phyloP scores from a whole-genome alignment of 2,329 filamentous ascomycete species.

The Clonostachys byssicola region DNA sequence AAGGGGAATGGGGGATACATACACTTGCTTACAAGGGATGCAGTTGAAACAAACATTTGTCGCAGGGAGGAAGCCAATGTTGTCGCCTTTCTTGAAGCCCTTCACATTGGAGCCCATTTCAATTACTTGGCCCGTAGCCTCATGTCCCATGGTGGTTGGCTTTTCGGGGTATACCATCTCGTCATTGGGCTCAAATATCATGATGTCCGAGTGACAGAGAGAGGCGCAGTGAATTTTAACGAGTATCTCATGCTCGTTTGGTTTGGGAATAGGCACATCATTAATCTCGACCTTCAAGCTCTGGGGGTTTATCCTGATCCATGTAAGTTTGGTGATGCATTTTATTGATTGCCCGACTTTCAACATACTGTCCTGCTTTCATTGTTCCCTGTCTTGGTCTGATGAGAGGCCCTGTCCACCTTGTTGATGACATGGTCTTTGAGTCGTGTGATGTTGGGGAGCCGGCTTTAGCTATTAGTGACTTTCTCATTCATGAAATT shows the following conservation, averaged over 20 bases:
- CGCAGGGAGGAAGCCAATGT: slow-evolving; percentile 32
- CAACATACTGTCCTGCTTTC: too few species aligned
- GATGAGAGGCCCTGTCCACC: too few species aligned
- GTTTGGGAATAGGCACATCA: slow-evolving; percentile 7
- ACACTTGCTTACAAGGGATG: slow-evolving; percentile 1
- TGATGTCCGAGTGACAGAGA: slow-evolving; percentile 11
- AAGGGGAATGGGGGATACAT: not conserved
- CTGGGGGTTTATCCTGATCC: slow-evolving; percentile 1
- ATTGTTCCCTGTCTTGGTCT: too few species aligned
- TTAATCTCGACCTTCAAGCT: slow-evolving; percentile 7
- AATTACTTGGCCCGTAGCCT: slow-evolving; percentile 59
- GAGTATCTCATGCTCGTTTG: slow-evolving; percentile 8
- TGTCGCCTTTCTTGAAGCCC: slow-evolving; percentile 45
- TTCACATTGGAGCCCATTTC: slow-evolving; percentile 41
- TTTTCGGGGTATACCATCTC: slow-evolving; percentile 10
- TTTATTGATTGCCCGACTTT: too few species aligned
- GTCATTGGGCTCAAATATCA: slow-evolving; percentile 7
- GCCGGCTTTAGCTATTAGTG: too few species aligned
- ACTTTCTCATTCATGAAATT: too few species aligned
- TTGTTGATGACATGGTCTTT: too few species aligned
- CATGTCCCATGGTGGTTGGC: slow-evolving; percentile 43
- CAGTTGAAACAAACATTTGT: slow-evolving; percentile 13
- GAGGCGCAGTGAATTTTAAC: slow-evolving; percentile 10
- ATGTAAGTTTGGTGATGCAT: too few species aligned
- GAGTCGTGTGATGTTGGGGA: too few species aligned